A percentile compares a stretch with the other conserved stretches of the same genome.
Evolutionary conservation across 768 basidiomycete genomes (phyloP).

Genomic region (Lactifluus pinguis): DNA sequence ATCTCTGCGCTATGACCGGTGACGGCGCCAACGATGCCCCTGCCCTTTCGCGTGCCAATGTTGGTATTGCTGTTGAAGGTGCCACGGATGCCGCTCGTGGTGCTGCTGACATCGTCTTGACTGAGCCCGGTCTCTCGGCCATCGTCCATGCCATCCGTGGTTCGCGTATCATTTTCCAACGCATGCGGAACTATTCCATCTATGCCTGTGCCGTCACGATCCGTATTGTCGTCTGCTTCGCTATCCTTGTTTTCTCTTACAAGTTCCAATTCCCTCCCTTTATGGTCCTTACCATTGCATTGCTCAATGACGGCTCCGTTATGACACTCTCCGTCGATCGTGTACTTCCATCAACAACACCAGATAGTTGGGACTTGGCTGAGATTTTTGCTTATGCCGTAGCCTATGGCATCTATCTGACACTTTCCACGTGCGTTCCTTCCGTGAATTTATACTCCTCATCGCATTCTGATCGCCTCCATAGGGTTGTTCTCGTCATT

Average conservation of each 20-base stretch:
- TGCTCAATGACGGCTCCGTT: constrained; percentile 97
- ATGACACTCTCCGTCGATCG: constrained; percentile 97
- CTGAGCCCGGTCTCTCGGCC: constrained; percentile 97
- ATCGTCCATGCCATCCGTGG: constrained; percentile 98
- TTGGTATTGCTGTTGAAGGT: constrained; percentile 99
- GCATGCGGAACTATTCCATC: constrained; percentile 99
- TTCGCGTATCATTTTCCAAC: constrained; percentile 98
- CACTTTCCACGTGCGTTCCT: constrained; percentile 70
- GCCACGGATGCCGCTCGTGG: constrained; percentile 98
- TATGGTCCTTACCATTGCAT: constrained; percentile 97
- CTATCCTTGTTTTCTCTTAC: constrained; percentile 92
- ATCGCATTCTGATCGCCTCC: constrained; percentile 8
- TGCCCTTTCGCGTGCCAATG: constrained; percentile 95
- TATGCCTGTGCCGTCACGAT: constrained; percentile 94
- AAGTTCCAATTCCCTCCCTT: constrained; percentile 99
- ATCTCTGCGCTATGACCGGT: constrained; percentile 98
- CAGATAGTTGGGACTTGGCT: constrained; percentile 91
- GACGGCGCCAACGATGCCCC: constrained; percentile 99
- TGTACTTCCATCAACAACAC: constrained; percentile 85
- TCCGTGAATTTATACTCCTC: constrained; percentile 8
- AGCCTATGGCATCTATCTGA: constrained; percentile 92
- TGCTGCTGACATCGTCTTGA: constrained; percentile 96
- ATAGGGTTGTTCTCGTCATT: constrained; percentile 65
- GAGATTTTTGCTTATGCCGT: constrained; percentile 96
- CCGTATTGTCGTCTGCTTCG: constrained; percentile 97